Conservation (phyloP, 1,284 basidiomycete species). For the Clitocybe nebularis region DNA sequence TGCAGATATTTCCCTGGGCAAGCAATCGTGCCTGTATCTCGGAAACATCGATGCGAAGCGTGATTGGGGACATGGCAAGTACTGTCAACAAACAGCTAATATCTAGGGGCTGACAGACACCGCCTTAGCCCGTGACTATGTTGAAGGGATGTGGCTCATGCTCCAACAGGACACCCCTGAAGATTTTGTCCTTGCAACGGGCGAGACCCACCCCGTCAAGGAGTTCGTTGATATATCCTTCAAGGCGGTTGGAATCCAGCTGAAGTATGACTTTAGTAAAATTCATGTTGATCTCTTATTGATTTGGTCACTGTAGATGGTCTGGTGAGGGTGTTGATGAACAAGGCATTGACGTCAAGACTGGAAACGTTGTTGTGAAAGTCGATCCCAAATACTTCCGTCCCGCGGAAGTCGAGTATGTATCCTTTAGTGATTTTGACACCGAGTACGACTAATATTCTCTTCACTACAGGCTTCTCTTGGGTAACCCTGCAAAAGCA, state of each 20-base stretch:
- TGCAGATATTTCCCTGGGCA: slow-evolving; percentile 83
- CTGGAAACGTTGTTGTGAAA: slow-evolving; percentile 69
- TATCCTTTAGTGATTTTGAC: slow-evolving; percentile 18
- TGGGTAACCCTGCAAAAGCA: slow-evolving; percentile 83
- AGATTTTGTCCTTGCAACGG: slow-evolving; percentile 90
- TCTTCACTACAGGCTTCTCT: slow-evolving; percentile 54
- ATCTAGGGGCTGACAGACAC: neutral
- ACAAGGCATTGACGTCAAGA: slow-evolving; percentile 65
- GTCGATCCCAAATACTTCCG: slow-evolving; percentile 83
- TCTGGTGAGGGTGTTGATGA: slow-evolving; percentile 70
- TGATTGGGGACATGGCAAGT: slow-evolving; percentile 90
- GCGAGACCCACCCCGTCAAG: slow-evolving; percentile 87
- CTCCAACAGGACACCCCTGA: slow-evolving; percentile 78
- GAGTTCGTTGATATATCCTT: slow-evolving; percentile 90
- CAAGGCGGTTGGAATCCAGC: slow-evolving; percentile 55
- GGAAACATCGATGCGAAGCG: slow-evolving; percentile 89
- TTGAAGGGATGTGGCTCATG: slow-evolving; percentile 95
- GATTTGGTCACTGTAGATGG: slow-evolving; percentile 50
- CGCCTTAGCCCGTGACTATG: slow-evolving; percentile 74
- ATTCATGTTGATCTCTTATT: neutral
- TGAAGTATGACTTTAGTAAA: slow-evolving; percentile 47
- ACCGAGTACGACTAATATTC: slow-evolving; percentile 3
- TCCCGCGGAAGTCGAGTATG: slow-evolving; percentile 89
- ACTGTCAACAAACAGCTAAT: neutral
- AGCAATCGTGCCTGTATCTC: slow-evolving; percentile 83